These are phyloP conservation scores for Xerocomus cyaneibrunnescens DNA, from an alignment of 1,284 basidiomycete species.

Conservation along the genomic window DNA sequence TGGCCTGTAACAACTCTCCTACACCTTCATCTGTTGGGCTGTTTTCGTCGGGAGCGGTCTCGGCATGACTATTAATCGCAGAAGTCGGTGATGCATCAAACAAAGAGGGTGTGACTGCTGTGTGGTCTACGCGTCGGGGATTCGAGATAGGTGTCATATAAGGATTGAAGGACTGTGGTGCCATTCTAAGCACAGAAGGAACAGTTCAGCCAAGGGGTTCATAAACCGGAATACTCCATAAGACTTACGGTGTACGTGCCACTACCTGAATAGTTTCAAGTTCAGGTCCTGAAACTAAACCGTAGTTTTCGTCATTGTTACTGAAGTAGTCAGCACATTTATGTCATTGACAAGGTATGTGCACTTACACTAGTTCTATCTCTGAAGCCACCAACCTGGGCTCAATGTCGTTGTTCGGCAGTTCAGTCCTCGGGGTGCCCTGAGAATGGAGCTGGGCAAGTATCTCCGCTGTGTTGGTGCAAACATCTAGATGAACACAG, in stretches of 20 bases:
- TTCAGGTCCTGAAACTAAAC: not conserved
- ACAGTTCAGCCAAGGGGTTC: not conserved
- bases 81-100: constrained; percentile 11
- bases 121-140: constrained; percentile 12
- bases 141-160: constrained; percentile 31
- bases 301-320: not conserved
- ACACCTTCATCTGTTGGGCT: not conserved
- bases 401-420: constrained; percentile 1
- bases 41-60: not conserved
- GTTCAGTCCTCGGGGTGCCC: not conserved
- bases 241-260: constrained; percentile 22
- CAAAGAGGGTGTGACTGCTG: not conserved
- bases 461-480: not conserved
- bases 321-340: constrained; percentile 4
- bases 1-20: constrained; percentile 18
- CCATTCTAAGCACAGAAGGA: constrained; percentile 11
- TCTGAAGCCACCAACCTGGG: not conserved
- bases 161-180: constrained; percentile 19
- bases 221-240: not conserved
- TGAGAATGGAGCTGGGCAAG: not conserved
- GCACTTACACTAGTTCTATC: constrained; percentile 11
- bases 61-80: not conserved
- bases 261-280: not conserved
- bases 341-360: not conserved
- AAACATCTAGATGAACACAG: not conserved